phyloP scores from a whole-genome alignment of 2,329 filamentous ascomycete genomes.

The Clathrospora elynae region DNA sequence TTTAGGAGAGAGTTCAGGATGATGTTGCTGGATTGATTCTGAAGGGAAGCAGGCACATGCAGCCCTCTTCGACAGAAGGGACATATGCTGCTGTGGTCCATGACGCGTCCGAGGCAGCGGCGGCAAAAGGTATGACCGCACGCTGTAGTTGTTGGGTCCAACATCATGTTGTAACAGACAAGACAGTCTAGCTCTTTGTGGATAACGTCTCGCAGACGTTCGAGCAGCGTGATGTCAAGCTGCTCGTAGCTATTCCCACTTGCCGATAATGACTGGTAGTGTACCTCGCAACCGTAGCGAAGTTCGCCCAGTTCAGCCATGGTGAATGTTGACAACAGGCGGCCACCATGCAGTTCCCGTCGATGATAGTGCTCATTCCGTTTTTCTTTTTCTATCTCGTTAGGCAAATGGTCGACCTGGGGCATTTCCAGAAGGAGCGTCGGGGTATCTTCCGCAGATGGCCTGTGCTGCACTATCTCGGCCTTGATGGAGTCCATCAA shows the following conservation, averaged over 20 bases:
- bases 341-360: slow-evolving; percentile 60
- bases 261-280: slow-evolving; percentile 52
- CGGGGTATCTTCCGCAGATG: slow-evolving; percentile 40
- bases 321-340: slow-evolving; percentile 68
- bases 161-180: slow-evolving; percentile 80
- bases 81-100: slow-evolving; percentile 79
- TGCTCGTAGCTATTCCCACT: slow-evolving; percentile 46
- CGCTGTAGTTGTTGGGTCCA: slow-evolving; percentile 80
- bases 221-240: slow-evolving; percentile 59
- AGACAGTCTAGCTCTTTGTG: slow-evolving; percentile 82
- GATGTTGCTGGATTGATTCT: slow-evolving; percentile 63
- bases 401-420: slow-evolving; percentile 39
- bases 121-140: slow-evolving; percentile 93
- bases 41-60: slow-evolving; percentile 57
- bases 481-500: slow-evolving; percentile 61
- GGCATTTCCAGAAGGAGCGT: slow-evolving; percentile 52
- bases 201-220: slow-evolving; percentile 64
- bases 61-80: slow-evolving; percentile 77
- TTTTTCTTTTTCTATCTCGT: slow-evolving; percentile 47
- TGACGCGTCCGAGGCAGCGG: slow-evolving; percentile 73
- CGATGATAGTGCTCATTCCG: slow-evolving; percentile 33
- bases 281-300: slow-evolving; percentile 60
- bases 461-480: slow-evolving; percentile 55
- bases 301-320: slow-evolving; percentile 68
- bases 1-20: slow-evolving; percentile 67